Conservation (phyloP, 176 grass and related monocot species). For the Cocos nucifera region DNA sequence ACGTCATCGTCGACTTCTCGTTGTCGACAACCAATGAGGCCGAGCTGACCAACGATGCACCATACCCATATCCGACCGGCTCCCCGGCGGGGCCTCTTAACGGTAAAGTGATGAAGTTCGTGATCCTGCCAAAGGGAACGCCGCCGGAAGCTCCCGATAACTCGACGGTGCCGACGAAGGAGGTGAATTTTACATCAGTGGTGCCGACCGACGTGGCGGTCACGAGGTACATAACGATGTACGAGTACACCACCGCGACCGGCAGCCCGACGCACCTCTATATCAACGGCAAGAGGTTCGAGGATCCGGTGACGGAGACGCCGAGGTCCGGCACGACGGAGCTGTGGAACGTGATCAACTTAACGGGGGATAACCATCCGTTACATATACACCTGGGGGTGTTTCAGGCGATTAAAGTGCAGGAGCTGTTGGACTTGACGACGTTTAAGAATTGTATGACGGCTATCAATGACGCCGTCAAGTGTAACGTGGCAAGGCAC, state of each 20-base stretch:
- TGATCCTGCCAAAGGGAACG: not conserved
- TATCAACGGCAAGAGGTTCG: not conserved
- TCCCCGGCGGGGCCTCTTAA: slow-evolving; percentile 7
- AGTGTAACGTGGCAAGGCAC: not conserved
- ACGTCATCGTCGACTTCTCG: slow-evolving; percentile 27
- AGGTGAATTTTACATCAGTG: slow-evolving; percentile 20
- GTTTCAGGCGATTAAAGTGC: not conserved
- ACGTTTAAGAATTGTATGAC: not conserved
- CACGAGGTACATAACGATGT: not conserved
- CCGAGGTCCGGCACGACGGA: not conserved
- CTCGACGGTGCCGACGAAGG: slow-evolving; percentile 19
- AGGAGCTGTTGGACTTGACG: not conserved
- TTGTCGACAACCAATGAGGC: not conserved
- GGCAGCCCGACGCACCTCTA: not conserved
- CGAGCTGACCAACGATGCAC: slow-evolving; percentile 24
- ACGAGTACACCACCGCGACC: not conserved
- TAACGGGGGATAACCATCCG: not conserved
- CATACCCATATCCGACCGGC: slow-evolving; percentile 26
- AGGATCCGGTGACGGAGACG: not conserved
- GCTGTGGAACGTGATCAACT: slow-evolving; percentile 1
- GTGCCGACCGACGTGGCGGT: slow-evolving; percentile 1
- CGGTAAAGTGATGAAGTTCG: slow-evolving; percentile 37
- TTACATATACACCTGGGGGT: not conserved
- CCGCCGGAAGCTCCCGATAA: slow-evolving; percentile 7
- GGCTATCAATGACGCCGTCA: not conserved